Evolutionary conservation across 108 stramenopile genomes (phyloP), one percentile per base, ranked within the genome.

Genomic region (Cyclotella choctawhatcheeana): DNA sequence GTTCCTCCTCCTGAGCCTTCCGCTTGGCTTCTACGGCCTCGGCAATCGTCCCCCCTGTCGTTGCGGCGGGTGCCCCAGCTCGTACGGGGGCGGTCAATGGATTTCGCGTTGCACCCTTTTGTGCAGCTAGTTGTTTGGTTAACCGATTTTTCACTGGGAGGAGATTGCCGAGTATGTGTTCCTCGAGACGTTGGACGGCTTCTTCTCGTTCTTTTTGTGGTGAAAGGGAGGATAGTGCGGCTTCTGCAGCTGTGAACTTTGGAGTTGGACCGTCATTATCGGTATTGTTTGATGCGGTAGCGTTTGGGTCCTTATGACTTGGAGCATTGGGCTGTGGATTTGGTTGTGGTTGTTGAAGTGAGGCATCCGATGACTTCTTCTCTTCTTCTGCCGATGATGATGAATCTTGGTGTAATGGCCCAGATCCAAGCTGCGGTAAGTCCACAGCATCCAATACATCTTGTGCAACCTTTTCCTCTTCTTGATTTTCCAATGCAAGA

Each of bases 121-220:
- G 93, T 10, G 90, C 90, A 10, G 89, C 90, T 2, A 93, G 81
- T 62, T 93, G 93, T 66, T 88, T 88, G 37, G 85, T 88, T 6
- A 93, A 72, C 31, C 93, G 75, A 6, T 84, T 82, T 71, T 93
- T 93, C 21, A 93, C 93, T n/a, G 93, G 93, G 31, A 93, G 58
- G 17, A 93, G 63, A 64, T 93, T 93, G 8, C 86, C 87, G 25
- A 93, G 64, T 69, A 93, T 93, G 80, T 93, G 93, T 67, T 93
- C 90, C 69, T 93, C 93, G 17, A 93, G 71, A 59, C 88, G 86
- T 76, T 85, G 82, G 25, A 91, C 90, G n/a, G 69, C 83, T 73
- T 89, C 92, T 55, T 88, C 89, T 44, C 86, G 76, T 56, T 86
- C 85, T 72, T 86, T 87, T 55, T 87, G 83, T 31, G 83, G 80